phyloP scores from a whole-genome alignment of 208 protist species.

The Angomonas deanei region DNA sequence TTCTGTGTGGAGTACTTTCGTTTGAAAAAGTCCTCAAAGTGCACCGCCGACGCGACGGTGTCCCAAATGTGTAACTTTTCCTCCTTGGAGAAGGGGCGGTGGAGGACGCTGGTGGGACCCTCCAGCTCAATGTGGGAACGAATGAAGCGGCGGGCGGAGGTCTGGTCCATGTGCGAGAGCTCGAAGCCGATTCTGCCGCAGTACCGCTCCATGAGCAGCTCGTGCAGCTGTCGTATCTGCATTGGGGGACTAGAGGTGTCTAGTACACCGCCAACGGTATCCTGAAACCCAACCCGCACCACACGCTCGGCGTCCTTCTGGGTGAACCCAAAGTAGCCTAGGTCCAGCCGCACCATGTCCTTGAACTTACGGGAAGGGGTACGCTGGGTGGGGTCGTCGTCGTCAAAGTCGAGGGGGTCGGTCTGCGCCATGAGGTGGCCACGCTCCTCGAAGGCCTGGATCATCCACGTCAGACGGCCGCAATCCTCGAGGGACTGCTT shows the following conservation, averaged over 20 bases:
- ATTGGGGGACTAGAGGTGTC: constrained; percentile 53
- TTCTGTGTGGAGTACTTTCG: constrained; percentile 94
- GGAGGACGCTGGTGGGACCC: constrained; percentile 31
- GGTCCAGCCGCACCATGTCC: constrained; percentile 62
- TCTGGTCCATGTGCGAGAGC: constrained; percentile 93
- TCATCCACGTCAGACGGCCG: constrained; percentile 80
- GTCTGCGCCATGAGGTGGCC: constrained; percentile 78
- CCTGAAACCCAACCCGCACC: constrained; percentile 77
- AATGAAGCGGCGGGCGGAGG: constrained; percentile 86
- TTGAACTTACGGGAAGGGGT: constrained; percentile 48
- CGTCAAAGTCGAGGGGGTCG: constrained; percentile 76
- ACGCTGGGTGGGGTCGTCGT: constrained; percentile 39
- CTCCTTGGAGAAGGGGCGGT: constrained; percentile 46
- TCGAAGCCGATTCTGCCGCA: constrained; percentile 90
- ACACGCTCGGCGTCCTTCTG: constrained; percentile 53
- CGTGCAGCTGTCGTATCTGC: constrained; percentile 75
- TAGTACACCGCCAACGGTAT: constrained; percentile 68
- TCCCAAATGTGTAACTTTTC: constrained; percentile 90
- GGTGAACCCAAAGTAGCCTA: constrained; percentile 82
- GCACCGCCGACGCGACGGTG: constrained; percentile 88
- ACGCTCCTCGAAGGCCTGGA: constrained; percentile 83
- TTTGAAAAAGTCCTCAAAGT: constrained; percentile 94
- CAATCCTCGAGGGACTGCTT: constrained; percentile 77
- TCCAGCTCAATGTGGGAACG: constrained; percentile 87
- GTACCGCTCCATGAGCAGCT: constrained; percentile 79